phyloP scores from a whole-genome alignment of 164 flowering plant genomes.

The Magnolia officinalis region DNA sequence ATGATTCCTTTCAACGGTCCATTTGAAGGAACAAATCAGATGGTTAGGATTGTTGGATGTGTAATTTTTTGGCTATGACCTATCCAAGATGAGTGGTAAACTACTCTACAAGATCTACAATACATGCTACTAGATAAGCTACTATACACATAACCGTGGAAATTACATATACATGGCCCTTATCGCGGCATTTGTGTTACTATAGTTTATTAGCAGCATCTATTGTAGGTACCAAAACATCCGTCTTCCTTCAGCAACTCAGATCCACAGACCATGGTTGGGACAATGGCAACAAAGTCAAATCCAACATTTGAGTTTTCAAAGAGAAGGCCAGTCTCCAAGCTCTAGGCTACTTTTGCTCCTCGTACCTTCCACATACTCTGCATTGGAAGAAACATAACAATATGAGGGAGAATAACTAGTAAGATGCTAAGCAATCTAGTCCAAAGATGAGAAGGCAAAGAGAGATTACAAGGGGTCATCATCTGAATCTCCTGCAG shows the following conservation, averaged over 20 bases:
- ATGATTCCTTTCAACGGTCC: not conserved
- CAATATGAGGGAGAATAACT: not conserved
- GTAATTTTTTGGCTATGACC: not conserved
- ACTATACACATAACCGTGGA: not conserved
- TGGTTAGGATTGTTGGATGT: not conserved
- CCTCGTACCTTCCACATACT: slow-evolving; percentile 53
- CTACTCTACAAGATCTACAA: not conserved
- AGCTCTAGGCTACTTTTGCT: not conserved
- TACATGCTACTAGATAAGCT: not conserved
- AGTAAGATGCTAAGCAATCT: not conserved
- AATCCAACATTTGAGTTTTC: not conserved
- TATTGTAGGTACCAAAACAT: not conserved
- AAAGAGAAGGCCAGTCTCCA: not conserved
- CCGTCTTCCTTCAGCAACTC: not conserved
- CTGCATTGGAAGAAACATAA: slow-evolving; percentile 35
- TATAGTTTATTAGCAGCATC: not conserved
- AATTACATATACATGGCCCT: not conserved
- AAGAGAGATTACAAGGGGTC: slow-evolving; percentile 51
- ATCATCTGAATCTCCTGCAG: slow-evolving; percentile 53
- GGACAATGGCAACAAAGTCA: not conserved
- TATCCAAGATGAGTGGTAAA: not conserved
- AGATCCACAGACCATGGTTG: not conserved
- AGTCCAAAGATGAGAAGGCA: not conserved
- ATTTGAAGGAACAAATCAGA: not conserved
- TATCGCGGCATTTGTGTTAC: not conserved